Percentiles rank a stretch among this genome's conserved stretches.
These are phyloP conservation scores for Trichoderma brevicompactum DNA, from an alignment of 2,329 filamentous ascomycete species.

Conservation along the genomic window DNA sequence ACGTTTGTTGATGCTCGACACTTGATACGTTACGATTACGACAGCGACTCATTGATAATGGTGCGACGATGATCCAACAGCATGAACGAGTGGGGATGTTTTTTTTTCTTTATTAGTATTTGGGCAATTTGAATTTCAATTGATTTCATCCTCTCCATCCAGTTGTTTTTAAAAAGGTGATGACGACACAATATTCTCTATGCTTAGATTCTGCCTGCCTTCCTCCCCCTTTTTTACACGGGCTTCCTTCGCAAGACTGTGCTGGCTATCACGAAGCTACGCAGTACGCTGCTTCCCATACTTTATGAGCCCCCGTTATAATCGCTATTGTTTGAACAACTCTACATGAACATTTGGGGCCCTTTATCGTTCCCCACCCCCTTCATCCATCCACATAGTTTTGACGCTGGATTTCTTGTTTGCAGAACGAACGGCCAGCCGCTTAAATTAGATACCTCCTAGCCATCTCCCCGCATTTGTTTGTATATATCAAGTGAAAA, in stretches of 20 bases:
- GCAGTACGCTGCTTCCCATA: background rate
- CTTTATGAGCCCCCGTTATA: background rate
- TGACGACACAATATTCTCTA: slow-evolving; percentile 4
- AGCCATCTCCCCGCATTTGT: background rate
- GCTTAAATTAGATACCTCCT: slow-evolving; percentile 21
- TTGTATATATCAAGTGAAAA: background rate
- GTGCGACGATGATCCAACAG: no score
- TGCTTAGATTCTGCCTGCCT: background rate
- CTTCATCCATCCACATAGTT: background rate
- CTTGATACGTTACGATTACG: slow-evolving; percentile 1
- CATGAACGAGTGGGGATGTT: no score
- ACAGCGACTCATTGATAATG: no score
- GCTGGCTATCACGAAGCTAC: background rate
- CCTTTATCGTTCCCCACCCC: background rate
- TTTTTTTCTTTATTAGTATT: no score
- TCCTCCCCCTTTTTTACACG: background rate
- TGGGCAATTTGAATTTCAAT: no score
- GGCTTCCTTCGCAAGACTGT: background rate
- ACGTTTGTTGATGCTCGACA: background rate
- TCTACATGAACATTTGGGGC: slow-evolving; percentile 9
- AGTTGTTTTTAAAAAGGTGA: background rate
- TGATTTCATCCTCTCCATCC: background rate
- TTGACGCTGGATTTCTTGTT: background rate
- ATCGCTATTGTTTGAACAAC: slow-evolving; percentile 19
- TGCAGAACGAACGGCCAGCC: slow-evolving; percentile 19